These are phyloP conservation scores for Cyclocybe cylindracea DNA, from an alignment of 768 basidiomycete genomes.

Conservation along the genomic window DNA sequence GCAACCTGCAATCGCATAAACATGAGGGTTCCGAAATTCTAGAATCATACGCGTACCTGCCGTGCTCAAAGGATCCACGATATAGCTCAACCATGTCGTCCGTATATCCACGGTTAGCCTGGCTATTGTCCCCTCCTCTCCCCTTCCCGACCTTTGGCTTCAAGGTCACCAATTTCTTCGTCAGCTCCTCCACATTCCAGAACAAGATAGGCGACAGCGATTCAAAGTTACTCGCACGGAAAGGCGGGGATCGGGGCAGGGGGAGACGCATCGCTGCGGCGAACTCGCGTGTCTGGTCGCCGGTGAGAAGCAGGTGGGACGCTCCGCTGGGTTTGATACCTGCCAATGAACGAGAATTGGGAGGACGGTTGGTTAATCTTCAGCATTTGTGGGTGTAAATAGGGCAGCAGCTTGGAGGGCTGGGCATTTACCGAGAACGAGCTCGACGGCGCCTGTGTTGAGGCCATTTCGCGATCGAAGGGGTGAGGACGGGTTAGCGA, in stretches of 20 bases:
- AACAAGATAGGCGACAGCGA: slow-evolving; percentile 54
- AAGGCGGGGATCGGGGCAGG: slow-evolving; percentile 10
- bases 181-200: slow-evolving; percentile 25
- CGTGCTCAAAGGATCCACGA: slow-evolving; percentile 49
- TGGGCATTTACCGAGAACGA: slow-evolving; percentile 39
- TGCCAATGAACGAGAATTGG: slow-evolving; percentile 12
- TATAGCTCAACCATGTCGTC: slow-evolving; percentile 19
- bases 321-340: slow-evolving; percentile 45
- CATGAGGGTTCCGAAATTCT: not conserved
- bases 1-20: slow-evolving; percentile 11
- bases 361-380: too few species aligned
- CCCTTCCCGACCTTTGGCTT: slow-evolving; percentile 39
- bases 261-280: slow-evolving; percentile 1
- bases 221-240: slow-evolving; percentile 30
- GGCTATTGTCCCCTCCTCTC: slow-evolving; percentile 38
- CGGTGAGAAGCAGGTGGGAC: slow-evolving; percentile 44
- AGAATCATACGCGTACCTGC: slow-evolving; percentile 32
- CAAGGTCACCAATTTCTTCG: slow-evolving; percentile 37
- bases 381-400: too few species aligned
- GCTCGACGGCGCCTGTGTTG: slow-evolving; percentile 29
- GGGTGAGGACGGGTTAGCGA: slow-evolving; percentile 28
- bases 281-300: slow-evolving; percentile 5
- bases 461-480: slow-evolving; percentile 22
- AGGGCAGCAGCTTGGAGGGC: too few species aligned
- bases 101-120: slow-evolving; percentile 40